Percentiles rank a stretch among this genome's conserved stretches.
Conservation (phyloP, 2,329 filamentous ascomycete species). For the Catunica adiposa region DNA sequence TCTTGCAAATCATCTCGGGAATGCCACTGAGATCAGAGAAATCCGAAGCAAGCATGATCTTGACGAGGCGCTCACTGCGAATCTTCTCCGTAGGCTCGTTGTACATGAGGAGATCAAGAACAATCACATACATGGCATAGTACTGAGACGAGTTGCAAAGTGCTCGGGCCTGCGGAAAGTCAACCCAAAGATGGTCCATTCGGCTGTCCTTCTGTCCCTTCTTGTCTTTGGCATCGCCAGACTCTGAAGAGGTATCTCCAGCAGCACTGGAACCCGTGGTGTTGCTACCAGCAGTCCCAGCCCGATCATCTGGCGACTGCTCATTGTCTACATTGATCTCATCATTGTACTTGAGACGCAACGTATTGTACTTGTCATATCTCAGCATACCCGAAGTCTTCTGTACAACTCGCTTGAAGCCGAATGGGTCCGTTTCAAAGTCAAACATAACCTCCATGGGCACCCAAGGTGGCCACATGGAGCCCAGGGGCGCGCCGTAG, state of each 20-base stretch:
- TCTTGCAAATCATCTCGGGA: constrained; percentile 75
- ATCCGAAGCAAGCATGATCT: constrained; percentile 97
- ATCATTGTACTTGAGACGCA: constrained; percentile 93
- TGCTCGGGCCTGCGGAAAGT: constrained; percentile 87
- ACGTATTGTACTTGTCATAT: constrained; percentile 95
- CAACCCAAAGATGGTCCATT: constrained; percentile 94
- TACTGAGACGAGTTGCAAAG: constrained; percentile 96
- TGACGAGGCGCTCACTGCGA: constrained; percentile 84
- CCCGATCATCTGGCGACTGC: constrained; percentile 23
- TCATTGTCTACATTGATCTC: constrained; percentile 57
- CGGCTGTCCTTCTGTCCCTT: constrained; percentile 50
- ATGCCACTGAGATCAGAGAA: constrained; percentile 93
- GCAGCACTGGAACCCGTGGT: background rate
- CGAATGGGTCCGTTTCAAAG: constrained; percentile 81
- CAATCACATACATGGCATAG: constrained; percentile 96
- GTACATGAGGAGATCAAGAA: constrained; percentile 87
- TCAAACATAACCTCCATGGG: constrained; percentile 98
- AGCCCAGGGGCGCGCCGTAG: constrained; percentile 71
- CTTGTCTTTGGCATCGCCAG: constrained; percentile 24
- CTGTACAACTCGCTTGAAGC: constrained; percentile 94
- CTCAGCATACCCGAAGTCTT: constrained; percentile 88
- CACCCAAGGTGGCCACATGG: constrained; percentile 94
- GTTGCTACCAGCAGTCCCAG: background rate
- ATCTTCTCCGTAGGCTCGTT: constrained; percentile 94
- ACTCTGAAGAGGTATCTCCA: background rate